Percentiles rank a stretch among this genome's conserved stretches.
Evolutionary conservation across 2,329 filamentous ascomycete species (phyloP).

Genomic region (Parastagonospora nodorum): DNA sequence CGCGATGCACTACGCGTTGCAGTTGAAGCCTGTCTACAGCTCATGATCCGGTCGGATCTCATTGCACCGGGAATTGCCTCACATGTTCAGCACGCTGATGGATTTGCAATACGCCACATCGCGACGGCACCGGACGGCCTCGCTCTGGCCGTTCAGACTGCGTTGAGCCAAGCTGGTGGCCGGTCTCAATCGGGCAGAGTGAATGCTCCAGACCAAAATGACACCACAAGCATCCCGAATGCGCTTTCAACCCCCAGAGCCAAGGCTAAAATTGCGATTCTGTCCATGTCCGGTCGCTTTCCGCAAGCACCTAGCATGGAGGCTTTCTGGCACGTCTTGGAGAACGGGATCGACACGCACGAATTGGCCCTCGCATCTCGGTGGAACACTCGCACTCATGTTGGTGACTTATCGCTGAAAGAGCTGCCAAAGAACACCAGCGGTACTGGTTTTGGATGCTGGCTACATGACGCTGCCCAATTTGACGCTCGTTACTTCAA

Average conservation of each 20-base stretch:
- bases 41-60: conserved; percentile 1
- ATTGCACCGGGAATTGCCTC: background rate
- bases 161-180: background rate
- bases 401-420: background rate
- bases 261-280: conserved; percentile 3
- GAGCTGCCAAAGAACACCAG: conserved; percentile 16
- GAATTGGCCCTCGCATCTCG: background rate
- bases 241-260: background rate
- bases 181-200: background rate
- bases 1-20: background rate
- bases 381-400: conserved; percentile 1
- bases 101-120: background rate
- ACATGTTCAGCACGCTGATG: background rate
- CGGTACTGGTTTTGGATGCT: conserved; percentile 23
- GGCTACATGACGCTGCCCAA: conserved; percentile 19
- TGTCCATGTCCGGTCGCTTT: conserved; percentile 7
- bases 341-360: conserved; percentile 4
- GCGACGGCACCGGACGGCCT: background rate
- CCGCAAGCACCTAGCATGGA: conserved; percentile 4
- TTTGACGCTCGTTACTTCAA: conserved; percentile 31
- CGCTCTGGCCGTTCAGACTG: background rate
- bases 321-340: conserved; percentile 4
- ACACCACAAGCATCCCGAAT: background rate
- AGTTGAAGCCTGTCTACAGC: conserved; percentile 3
- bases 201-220: background rate